phyloP scores from a whole-genome alignment of 257 asterid species.

The Euphrasia confusa region DNA sequence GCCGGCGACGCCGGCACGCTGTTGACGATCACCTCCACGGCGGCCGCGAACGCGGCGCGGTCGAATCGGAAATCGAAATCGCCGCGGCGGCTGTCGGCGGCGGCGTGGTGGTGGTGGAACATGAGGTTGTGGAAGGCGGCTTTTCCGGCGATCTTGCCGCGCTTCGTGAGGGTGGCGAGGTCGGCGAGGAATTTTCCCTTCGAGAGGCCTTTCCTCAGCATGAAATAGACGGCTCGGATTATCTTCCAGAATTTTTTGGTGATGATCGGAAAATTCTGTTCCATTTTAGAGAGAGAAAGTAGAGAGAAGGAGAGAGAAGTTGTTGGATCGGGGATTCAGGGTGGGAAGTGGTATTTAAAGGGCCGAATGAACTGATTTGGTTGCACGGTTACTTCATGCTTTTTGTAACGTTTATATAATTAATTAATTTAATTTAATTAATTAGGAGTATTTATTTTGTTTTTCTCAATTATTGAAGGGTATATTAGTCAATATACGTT shows the following conservation, averaged over 20 bases:
- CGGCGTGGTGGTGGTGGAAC: conserved; percentile 47
- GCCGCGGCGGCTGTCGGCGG: conserved; percentile 13
- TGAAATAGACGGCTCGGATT: conserved; percentile 25
- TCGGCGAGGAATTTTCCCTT: conserved; percentile 36
- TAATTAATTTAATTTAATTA: too few relatives aligned
- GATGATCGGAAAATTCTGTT: conserved; percentile 29
- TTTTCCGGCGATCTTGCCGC: conserved; percentile 51
- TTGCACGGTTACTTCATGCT: too few relatives aligned
- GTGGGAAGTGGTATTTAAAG: too few relatives aligned
- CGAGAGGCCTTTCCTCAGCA: conserved; percentile 38
- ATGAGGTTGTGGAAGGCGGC: conserved; percentile 61
- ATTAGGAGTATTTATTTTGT: too few relatives aligned
- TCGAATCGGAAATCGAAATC: conserved; percentile 4
- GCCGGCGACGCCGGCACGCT: conserved; percentile 49
- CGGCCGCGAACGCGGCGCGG: background rate
- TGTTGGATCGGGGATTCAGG: too few relatives aligned
- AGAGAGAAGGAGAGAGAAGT: too few relatives aligned
- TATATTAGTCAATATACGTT: too few relatives aligned
- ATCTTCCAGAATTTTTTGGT: conserved; percentile 34
- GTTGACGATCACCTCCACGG: background rate
- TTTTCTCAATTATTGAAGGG: too few relatives aligned
- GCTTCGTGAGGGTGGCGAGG: conserved; percentile 35
- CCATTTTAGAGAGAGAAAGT: conserved; percentile 23
- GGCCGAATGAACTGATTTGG: too few relatives aligned
- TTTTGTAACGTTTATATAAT: too few relatives aligned